Evolutionary conservation across 495 filamentous ascomycete genomes (phyloP).

Genomic region (Podospora australis): DNA sequence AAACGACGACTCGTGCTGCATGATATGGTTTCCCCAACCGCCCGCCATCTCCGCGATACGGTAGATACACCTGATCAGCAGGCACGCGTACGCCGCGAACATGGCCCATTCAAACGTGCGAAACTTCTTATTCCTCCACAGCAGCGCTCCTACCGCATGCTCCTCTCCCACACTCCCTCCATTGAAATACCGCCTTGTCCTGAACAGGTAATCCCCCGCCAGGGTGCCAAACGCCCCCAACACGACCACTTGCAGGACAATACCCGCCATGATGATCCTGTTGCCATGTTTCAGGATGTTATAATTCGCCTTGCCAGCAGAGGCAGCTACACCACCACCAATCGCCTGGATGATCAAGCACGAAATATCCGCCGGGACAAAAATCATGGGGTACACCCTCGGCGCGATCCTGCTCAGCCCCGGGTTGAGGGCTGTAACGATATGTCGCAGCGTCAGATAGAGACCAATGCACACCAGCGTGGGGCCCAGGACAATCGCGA

Average conservation of each 20-base stretch:
- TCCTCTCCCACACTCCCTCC: slow-evolving; percentile 24
- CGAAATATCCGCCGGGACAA: slow-evolving; percentile 61
- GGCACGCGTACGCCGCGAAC: slow-evolving; percentile 48
- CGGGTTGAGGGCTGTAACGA: slow-evolving; percentile 47
- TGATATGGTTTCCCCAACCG: slow-evolving; percentile 60
- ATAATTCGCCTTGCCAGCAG: slow-evolving; percentile 33
- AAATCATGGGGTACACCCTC: slow-evolving; percentile 53
- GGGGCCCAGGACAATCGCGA: slow-evolving; percentile 59
- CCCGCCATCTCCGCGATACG: slow-evolving; percentile 63
- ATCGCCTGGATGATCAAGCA: slow-evolving; percentile 59
- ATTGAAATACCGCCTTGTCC: slow-evolving; percentile 29
- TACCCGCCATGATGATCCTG: slow-evolving; percentile 64
- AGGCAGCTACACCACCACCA: slow-evolving; percentile 57
- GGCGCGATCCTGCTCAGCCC: slow-evolving; percentile 51
- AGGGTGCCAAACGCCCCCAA: slow-evolving; percentile 50
- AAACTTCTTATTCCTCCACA: slow-evolving; percentile 40
- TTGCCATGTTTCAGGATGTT: slow-evolving; percentile 43
- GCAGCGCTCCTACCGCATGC: slow-evolving; percentile 16
- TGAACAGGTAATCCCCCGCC: slow-evolving; percentile 41
- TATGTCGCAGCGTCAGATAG: slow-evolving; percentile 62
- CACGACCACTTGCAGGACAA: slow-evolving; percentile 61
- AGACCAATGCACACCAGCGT: slow-evolving; percentile 60
- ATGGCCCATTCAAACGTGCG: slow-evolving; percentile 46
- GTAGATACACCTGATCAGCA: slow-evolving; percentile 64
- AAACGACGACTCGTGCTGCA: slow-evolving; percentile 60